Percentiles rank a stretch among this genome's conserved stretches.
Evolutionary conservation across 805 yeast species (phyloP).

Genomic region (Clavispora fructus): DNA sequence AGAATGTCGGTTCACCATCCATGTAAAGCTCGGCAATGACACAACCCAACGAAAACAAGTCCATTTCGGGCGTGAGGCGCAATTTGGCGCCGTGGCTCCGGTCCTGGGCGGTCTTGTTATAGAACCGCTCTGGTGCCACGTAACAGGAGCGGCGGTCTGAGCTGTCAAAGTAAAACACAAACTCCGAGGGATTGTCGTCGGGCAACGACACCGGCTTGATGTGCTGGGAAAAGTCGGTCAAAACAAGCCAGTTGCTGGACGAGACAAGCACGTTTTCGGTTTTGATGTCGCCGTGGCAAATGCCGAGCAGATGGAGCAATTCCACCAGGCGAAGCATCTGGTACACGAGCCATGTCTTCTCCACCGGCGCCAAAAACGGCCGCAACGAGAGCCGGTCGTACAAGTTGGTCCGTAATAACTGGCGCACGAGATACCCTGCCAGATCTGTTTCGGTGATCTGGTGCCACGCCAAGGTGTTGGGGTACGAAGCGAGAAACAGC

Average conservation of each 20-base stretch:
- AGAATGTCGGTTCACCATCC: slow-evolving; percentile 84
- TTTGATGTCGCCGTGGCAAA: slow-evolving; percentile 88
- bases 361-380: slow-evolving; percentile 78
- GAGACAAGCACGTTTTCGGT: slow-evolving; percentile 84
- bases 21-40: slow-evolving; percentile 82
- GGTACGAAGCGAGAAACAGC: slow-evolving; percentile 37
- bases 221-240: slow-evolving; percentile 78
- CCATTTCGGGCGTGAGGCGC: slow-evolving; percentile 60
- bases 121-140: slow-evolving; percentile 90
- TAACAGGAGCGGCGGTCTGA: slow-evolving; percentile 84
- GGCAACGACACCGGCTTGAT: slow-evolving; percentile 79
- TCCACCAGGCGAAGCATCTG: slow-evolving; percentile 66
- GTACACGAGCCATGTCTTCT: slow-evolving; percentile 78
- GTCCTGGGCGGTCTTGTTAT: slow-evolving; percentile 21
- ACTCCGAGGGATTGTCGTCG: slow-evolving; percentile 89
- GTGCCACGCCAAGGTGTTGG: slow-evolving; percentile 63
- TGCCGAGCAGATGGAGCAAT: slow-evolving; percentile 53
- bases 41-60: slow-evolving; percentile 79
- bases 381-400: slow-evolving; percentile 83
- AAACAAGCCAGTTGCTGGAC: slow-evolving; percentile 80
- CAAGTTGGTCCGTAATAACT: slow-evolving; percentile 70
- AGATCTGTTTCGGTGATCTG: slow-evolving; percentile 81
- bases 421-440: slow-evolving; percentile 87
- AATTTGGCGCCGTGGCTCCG: neutral
- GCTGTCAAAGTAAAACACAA: slow-evolving; percentile 87